Evolutionary conservation across 2,329 filamentous ascomycete genomes (phyloP), one percentile per base, ranked within the genome.

Genomic region (Neopestalotiopsis sp.): DNA sequence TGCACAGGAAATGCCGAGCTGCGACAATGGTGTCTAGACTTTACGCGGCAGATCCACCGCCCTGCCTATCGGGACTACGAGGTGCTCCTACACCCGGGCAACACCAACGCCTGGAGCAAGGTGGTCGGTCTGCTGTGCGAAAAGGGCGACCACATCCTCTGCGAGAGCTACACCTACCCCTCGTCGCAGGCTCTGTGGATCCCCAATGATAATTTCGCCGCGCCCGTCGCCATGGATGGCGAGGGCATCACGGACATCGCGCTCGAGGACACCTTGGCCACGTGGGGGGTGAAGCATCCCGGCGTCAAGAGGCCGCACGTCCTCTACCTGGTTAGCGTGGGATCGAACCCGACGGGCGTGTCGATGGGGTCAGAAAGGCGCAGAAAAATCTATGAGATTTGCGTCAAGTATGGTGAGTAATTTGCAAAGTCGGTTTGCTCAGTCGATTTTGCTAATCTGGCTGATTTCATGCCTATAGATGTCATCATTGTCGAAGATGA

Each of bases 341-440:
- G 91, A 1, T 90, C 92, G 74, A 93, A 93, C 75, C 91, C 91
- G 0, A 92, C 91, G 0, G 91, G 91, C 20, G 86, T 89, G 28
- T 92, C 91, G 1, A 89, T 91, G 45, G 32, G 45, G 72, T 83
- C 85, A 61, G 77, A 80, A 2, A 79, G 86, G 71, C 84, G 91
- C 68, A 85, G 90, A 53, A 83, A 38, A 3, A 57, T 66, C 14
- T 66, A 82, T 80, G 70, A 75, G 9, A 59, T 76, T 12, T 77
- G 74, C 59, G 73, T 77, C 6, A 73, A 75, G n/a, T 76, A 74
- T 61, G 76, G 76, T 76, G 83, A n/a, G 49, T 53, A 6, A n/a
- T 12, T 12, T 32, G 1, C 14, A 20, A 10, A 34, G 14, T 17
- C 5, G 9, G 28, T 9, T 1, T 14, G 10, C 32, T 38, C 9